These are phyloP conservation scores for Trametes cinnabarina DNA, from an alignment of 768 basidiomycete species.

Conservation along the genomic window DNA sequence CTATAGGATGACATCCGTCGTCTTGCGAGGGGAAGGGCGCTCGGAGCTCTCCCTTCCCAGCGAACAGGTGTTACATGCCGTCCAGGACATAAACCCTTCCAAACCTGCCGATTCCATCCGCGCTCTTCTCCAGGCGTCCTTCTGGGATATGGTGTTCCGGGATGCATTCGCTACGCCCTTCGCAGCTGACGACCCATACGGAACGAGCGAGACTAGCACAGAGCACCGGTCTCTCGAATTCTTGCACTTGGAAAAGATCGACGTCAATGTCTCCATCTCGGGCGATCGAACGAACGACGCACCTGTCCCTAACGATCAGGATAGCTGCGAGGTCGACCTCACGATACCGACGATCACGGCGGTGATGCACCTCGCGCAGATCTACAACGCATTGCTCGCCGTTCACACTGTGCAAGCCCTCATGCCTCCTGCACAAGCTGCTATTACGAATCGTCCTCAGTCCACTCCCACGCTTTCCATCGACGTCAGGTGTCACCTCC, in stretches of 20 bases:
- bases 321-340: conserved; percentile 47
- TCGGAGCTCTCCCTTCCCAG: conserved; percentile 53
- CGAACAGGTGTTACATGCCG: conserved; percentile 48
- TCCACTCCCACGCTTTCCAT: conserved; percentile 17
- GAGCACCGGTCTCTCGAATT: conserved; percentile 40
- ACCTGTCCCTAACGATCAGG: conserved; percentile 22
- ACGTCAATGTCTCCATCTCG: conserved; percentile 29
- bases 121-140: conserved; percentile 41
- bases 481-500: conserved; percentile 34
- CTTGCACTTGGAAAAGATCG: conserved; percentile 39
- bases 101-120: conserved; percentile 31
- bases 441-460: conserved; percentile 5
- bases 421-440: conserved; percentile 20
- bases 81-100: conserved; percentile 37
- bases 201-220: conserved; percentile 30
- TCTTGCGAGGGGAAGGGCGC: conserved; percentile 44
- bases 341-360: conserved; percentile 52
- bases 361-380: conserved; percentile 59
- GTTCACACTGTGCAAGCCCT: conserved; percentile 49
- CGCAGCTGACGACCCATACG: conserved; percentile 62
- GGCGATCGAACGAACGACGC: conserved; percentile 18
- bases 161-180: conserved; percentile 65
- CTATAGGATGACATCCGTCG: conserved; percentile 28
- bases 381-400: conserved; percentile 70
- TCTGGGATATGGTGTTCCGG: conserved; percentile 53